Conservation (phyloP, 148 eudicot genomes). For the Cornus controversa region DNA sequence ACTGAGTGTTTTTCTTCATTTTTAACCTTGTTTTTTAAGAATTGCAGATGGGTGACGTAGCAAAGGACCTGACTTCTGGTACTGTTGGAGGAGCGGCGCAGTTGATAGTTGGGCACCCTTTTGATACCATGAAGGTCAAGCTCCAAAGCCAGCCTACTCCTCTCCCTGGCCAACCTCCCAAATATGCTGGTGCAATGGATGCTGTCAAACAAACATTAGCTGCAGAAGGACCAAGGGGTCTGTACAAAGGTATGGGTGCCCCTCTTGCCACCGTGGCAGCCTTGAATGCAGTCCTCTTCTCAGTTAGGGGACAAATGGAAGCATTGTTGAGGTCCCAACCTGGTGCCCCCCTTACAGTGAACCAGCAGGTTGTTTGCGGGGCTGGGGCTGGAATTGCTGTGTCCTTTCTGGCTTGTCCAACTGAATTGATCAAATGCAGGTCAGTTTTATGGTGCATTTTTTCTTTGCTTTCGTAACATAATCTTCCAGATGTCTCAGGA, state of each 20-base stretch:
- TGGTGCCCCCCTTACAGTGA: constrained; percentile 64
- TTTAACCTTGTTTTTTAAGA: background rate
- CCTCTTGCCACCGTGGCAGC: constrained; percentile 98
- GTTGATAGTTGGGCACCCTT: constrained; percentile 87
- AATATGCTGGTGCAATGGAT: constrained; percentile 76
- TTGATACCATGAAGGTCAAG: constrained; percentile 95
- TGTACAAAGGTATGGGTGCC: constrained; percentile 98
- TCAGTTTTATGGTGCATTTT: constrained; percentile 12
- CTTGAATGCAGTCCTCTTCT: constrained; percentile 81
- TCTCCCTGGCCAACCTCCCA: constrained; percentile 81
- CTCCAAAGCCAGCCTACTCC: constrained; percentile 96
- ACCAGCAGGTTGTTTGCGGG: constrained; percentile 77
- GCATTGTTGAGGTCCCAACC: constrained; percentile 60
- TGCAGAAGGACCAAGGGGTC: constrained; percentile 78
- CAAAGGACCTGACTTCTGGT: constrained; percentile 84
- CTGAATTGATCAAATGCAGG: constrained; percentile 96
- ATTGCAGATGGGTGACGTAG: constrained; percentile 85
- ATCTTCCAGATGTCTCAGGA: no score
- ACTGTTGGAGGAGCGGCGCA: constrained; percentile 96
- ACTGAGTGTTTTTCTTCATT: background rate
- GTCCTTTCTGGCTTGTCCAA: constrained; percentile 80
- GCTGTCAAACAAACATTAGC: constrained; percentile 88
- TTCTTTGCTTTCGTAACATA: background rate
- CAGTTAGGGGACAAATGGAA: constrained; percentile 92
- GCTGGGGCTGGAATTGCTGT: constrained; percentile 97